phyloP scores from a whole-genome alignment of 75 land plant species.

The Cupressus sempervirens region DNA sequence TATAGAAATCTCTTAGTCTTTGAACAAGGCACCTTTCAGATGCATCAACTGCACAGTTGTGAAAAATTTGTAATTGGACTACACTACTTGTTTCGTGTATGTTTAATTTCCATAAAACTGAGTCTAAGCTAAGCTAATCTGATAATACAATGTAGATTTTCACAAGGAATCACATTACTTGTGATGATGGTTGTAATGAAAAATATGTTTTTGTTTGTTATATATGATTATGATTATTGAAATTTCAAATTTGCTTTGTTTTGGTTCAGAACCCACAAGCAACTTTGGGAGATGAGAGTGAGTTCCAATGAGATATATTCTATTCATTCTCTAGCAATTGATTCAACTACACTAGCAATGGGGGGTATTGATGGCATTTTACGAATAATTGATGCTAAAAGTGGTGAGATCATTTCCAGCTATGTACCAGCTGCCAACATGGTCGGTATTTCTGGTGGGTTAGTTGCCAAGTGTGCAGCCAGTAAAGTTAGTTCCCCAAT shows the following conservation, averaged over 20 bases:
- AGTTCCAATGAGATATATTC: slow-evolving; percentile 62
- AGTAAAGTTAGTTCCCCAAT: slow-evolving; percentile 29
- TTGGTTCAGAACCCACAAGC: slow-evolving; percentile 41
- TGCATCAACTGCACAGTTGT: neutral
- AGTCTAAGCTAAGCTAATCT: neutral
- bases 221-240: neutral
- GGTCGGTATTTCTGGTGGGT: slow-evolving; percentile 1
- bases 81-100: neutral
- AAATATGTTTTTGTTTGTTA: neutral
- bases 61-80: neutral
- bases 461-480: slow-evolving; percentile 3
- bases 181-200: neutral
- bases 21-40: neutral
- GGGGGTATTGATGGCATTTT: slow-evolving; percentile 84
- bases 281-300: slow-evolving; percentile 57
- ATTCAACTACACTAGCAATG: slow-evolving; percentile 44
- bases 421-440: slow-evolving; percentile 23
- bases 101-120: neutral
- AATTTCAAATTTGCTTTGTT: neutral
- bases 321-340: slow-evolving; percentile 51
- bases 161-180: neutral
- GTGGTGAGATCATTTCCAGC: slow-evolving; percentile 47
- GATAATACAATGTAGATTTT: neutral
- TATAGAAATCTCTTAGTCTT: neutral
- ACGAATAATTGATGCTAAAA: slow-evolving; percentile 51